Evolutionary conservation across 805 yeast species (phyloP).

Genomic region (Myxozyma lipomycoides): DNA sequence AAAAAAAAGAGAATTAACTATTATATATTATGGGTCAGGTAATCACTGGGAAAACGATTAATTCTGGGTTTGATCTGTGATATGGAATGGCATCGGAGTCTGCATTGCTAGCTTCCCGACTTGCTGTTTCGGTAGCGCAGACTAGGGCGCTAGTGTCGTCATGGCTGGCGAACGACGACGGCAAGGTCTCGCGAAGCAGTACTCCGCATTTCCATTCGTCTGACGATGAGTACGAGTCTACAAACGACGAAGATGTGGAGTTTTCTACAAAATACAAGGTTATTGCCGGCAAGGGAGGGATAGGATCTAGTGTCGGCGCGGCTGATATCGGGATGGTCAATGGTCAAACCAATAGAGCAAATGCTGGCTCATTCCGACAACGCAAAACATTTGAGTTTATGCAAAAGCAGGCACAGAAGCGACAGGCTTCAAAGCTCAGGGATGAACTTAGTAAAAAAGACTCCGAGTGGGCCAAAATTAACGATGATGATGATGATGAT

Average conservation of each 20-base stretch:
- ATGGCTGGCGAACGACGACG: slow-evolving; percentile 28
- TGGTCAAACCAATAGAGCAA: too few species aligned
- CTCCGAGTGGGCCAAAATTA: not conserved
- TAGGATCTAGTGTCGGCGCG: not conserved
- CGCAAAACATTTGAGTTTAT: slow-evolving; percentile 22
- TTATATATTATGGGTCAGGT: too few species aligned
- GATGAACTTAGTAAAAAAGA: not conserved
- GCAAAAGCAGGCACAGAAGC: slow-evolving; percentile 20
- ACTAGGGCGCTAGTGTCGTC: slow-evolving; percentile 29
- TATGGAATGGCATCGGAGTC: slow-evolving; percentile 11
- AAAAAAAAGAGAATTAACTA: not conserved
- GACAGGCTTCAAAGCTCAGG: not conserved
- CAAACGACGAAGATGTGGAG: slow-evolving; percentile 11
- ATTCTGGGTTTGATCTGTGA: too few species aligned
- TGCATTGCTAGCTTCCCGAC: slow-evolving; percentile 29
- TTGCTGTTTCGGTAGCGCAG: slow-evolving; percentile 32
- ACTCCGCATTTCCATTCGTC: not conserved
- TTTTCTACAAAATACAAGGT: slow-evolving; percentile 14
- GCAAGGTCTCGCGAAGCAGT: not conserved
- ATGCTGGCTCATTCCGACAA: slow-evolving; percentile 16
- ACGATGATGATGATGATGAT: slow-evolving; percentile 11
- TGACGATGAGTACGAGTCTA: not conserved
- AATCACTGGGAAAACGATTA: too few species aligned
- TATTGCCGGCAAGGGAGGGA: slow-evolving; percentile 15
- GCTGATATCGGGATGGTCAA: not conserved